phyloP scores from a whole-genome alignment of 2,329 filamentous ascomycete species.

The Paecilomyces variotii region DNA sequence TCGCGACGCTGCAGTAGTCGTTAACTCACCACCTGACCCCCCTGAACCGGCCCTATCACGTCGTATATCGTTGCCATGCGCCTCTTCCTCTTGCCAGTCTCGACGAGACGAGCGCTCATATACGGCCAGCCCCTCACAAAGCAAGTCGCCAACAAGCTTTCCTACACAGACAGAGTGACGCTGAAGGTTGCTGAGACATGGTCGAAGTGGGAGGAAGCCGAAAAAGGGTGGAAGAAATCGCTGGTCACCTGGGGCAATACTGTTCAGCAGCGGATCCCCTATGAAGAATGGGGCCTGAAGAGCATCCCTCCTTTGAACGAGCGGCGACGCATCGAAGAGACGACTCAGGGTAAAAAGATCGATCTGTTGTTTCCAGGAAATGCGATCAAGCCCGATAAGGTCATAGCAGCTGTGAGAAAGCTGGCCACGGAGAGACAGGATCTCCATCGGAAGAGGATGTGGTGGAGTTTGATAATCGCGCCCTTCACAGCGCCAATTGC shows the following conservation, averaged over 20 bases:
- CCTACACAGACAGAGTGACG: slow-evolving; percentile 62
- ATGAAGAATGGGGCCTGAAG: slow-evolving; percentile 96
- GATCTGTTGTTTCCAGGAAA: slow-evolving; percentile 60
- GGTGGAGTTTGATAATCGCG: slow-evolving; percentile 75
- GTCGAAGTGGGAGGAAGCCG: slow-evolving; percentile 78
- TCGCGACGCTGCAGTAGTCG: slow-evolving; percentile 13
- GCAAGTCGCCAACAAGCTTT: slow-evolving; percentile 46
- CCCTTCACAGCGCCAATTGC: slow-evolving; percentile 77
- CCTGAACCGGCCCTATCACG: slow-evolving; percentile 1
- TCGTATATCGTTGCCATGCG: slow-evolving; percentile 55
- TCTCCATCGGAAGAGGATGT: slow-evolving; percentile 66
- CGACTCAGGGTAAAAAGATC: slow-evolving; percentile 60
- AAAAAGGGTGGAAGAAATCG: slow-evolving; percentile 78
- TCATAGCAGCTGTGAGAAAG: slow-evolving; percentile 57
- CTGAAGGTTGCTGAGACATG: slow-evolving; percentile 67
- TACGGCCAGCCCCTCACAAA: slow-evolving; percentile 74
- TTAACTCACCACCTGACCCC: slow-evolving; percentile 8
- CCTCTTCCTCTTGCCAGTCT: slow-evolving; percentile 87
- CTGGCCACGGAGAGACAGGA: slow-evolving; percentile 74
- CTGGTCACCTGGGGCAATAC: slow-evolving; percentile 81
- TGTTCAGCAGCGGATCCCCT: slow-evolving; percentile 78
- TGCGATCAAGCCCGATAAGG: slow-evolving; percentile 56
- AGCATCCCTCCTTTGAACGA: slow-evolving; percentile 76
- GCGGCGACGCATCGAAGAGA: slow-evolving; percentile 56
- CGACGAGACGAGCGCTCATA: slow-evolving; percentile 80